Evolutionary conservation across 495 filamentous ascomycete species (phyloP).

Genomic region (Platismatia glauca): DNA sequence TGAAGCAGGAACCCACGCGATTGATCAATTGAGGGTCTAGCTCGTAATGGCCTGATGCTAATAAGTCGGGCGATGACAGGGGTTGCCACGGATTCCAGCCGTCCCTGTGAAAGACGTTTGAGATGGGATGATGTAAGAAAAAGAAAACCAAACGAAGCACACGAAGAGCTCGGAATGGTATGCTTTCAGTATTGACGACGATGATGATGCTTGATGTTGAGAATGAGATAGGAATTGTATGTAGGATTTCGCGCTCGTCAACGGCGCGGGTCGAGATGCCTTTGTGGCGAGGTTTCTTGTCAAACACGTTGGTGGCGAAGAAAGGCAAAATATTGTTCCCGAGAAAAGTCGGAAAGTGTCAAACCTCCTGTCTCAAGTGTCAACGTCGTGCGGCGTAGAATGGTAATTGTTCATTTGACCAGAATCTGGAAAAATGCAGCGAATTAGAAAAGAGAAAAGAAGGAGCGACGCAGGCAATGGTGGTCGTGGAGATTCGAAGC

Average conservation of each 20-base stretch:
- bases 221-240: background rate
- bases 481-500: background rate
- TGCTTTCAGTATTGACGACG: background rate
- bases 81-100: background rate
- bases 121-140: background rate
- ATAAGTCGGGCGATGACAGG: background rate
- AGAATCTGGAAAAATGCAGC: too few relatives aligned
- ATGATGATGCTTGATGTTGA: background rate
- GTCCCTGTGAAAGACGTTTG: background rate
- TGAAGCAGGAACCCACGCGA: constrained; percentile 19
- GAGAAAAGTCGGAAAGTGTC: background rate
- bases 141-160: too few relatives aligned
- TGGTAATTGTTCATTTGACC: too few relatives aligned
- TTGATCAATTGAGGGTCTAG: constrained; percentile 16
- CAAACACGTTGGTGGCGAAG: background rate
- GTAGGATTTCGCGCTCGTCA: background rate
- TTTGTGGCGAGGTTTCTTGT: background rate
- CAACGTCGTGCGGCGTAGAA: background rate
- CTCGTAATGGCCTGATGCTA: background rate
- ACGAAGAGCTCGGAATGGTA: background rate
- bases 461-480: too few relatives aligned
- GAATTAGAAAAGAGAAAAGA: background rate
- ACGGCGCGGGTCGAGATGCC: constrained; percentile 1
- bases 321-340: background rate
- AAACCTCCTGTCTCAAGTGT: background rate